phyloP scores from a whole-genome alignment of 345 rosid genomes.

The Passiflora organensis region DNA sequence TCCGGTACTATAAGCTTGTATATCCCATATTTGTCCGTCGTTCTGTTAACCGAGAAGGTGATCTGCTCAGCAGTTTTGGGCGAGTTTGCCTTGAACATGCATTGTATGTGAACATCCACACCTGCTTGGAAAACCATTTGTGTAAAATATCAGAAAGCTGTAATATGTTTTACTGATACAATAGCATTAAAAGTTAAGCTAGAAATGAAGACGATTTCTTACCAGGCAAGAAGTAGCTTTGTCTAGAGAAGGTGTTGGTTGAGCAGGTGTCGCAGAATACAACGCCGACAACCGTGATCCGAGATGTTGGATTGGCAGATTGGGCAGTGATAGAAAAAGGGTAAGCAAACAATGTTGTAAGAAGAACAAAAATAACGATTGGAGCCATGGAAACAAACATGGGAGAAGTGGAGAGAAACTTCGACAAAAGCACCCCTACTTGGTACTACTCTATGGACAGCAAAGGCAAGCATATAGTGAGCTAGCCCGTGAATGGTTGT shows the following conservation, averaged over 20 bases:
- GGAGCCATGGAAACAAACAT: conserved; percentile 45
- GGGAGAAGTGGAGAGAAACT: conserved; percentile 34
- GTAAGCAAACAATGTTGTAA: conserved; percentile 32
- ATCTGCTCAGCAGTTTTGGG: conserved; percentile 65
- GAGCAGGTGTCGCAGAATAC: conserved; percentile 78
- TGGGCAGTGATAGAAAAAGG: conserved; percentile 19
- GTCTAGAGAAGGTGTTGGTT: conserved; percentile 55
- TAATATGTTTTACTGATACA: too few relatives aligned
- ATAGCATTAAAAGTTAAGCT: too few relatives aligned
- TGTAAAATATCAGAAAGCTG: too few relatives aligned
- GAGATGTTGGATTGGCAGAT: conserved; percentile 35
- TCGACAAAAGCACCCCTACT: conserved; percentile 17
- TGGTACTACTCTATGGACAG: neutral
- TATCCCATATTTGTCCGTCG: conserved; percentile 57
- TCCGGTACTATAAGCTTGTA: conserved; percentile 67
- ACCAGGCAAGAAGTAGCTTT: conserved; percentile 93
- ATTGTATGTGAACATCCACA: conserved; percentile 59
- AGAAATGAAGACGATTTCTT: conserved; percentile 3
- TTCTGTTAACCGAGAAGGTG: conserved; percentile 66
- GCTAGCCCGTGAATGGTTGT: conserved; percentile 59
- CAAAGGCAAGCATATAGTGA: conserved; percentile 25
- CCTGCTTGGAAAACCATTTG: conserved; percentile 29
- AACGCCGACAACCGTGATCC: conserved; percentile 66
- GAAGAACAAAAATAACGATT: conserved; percentile 27
- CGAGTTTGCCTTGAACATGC: conserved; percentile 67